These are phyloP conservation scores for Saturnispora bothae DNA, from an alignment of 805 yeast species.

Conservation along the genomic window DNA sequence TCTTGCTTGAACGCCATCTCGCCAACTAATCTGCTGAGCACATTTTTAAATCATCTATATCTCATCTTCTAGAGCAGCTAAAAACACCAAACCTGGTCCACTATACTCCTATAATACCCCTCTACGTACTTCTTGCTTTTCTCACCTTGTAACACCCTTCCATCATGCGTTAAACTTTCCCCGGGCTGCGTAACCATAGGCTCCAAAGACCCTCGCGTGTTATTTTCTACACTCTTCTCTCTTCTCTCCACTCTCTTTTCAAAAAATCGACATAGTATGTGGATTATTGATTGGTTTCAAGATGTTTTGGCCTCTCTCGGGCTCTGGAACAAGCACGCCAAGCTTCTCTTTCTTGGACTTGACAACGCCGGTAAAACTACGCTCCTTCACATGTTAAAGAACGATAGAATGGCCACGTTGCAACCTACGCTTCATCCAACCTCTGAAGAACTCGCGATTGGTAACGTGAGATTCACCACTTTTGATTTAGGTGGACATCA, in stretches of 20 bases:
- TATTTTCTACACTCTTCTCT: no score
- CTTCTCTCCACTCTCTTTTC: neutral
- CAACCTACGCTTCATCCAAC: conserved; percentile 99
- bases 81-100: no score
- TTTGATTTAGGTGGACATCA: conserved; percentile 98
- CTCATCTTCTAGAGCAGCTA: no score
- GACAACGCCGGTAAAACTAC: conserved; percentile 99
- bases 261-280: conserved; percentile 16
- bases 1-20: no score
- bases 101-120: no score
- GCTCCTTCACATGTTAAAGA: conserved; percentile 71
- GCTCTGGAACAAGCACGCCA: conserved; percentile 90
- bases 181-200: no score
- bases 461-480: conserved; percentile 92
- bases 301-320: conserved; percentile 73
- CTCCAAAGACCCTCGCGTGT: no score
- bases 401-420: conserved; percentile 94
- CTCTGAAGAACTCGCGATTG: conserved; percentile 94
- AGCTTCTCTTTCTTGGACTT: conserved; percentile 87
- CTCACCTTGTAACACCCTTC: no score
- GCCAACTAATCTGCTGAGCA: no score
- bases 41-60: no score
- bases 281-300: conserved; percentile 40
- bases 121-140: no score
- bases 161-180: no score